A percentile compares a stretch with the other conserved stretches of the same genome.
phyloP scores from a whole-genome alignment of 441 rosid genomes.

The Corymbia citriodora region DNA sequence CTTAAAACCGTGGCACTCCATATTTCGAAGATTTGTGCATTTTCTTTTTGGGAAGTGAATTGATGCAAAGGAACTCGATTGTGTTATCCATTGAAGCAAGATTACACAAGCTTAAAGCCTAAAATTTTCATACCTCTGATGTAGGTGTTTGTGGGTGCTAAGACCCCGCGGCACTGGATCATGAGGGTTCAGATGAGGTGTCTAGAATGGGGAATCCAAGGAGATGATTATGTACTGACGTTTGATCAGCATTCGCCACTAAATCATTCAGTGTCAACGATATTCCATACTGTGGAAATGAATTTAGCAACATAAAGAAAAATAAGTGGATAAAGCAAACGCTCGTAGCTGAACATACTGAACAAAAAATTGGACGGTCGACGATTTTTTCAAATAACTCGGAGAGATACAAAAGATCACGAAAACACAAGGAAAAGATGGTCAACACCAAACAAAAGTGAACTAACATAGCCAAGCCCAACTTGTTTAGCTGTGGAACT shows the following conservation, averaged over 20 bases:
- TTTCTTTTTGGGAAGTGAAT: neutral
- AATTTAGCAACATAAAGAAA: neutral
- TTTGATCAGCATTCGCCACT: constrained; percentile 10
- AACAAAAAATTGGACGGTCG: neutral
- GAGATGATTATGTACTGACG: constrained; percentile 9
- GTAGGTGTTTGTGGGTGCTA: constrained; percentile 11
- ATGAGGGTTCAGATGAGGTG: constrained; percentile 11
- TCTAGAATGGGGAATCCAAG: neutral
- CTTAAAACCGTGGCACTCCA: neutral
- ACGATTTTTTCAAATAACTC: neutral
- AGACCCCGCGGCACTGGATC: constrained; percentile 15
- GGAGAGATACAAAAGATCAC: neutral
- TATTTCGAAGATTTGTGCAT: neutral
- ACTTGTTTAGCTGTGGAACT: neutral
- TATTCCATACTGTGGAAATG: constrained; percentile 16
- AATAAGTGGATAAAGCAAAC: neutral
- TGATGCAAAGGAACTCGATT: neutral
- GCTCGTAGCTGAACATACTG: neutral
- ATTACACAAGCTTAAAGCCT: neutral
- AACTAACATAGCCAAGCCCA: neutral
- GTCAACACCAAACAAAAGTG: neutral
- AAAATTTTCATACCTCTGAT: constrained; percentile 28
- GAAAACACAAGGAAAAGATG: neutral
- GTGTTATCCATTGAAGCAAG: constrained; percentile 10
- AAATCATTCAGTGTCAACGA: constrained; percentile 9